Conservation (phyloP, 2,329 filamentous ascomycete genomes). For the Sclerotinia trifoliorum region DNA sequence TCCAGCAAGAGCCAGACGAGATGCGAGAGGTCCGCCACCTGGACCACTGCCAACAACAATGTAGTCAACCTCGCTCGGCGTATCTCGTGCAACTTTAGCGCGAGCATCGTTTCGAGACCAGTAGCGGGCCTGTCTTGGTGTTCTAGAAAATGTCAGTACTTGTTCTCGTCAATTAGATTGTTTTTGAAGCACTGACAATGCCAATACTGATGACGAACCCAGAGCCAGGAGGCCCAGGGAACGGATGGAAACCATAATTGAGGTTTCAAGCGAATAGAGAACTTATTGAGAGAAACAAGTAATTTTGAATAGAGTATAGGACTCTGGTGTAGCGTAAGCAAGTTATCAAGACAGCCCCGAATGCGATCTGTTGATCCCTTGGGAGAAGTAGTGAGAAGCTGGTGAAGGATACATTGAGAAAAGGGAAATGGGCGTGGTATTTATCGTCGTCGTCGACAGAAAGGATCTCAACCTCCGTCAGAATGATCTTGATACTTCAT, state of each 20-base stretch:
- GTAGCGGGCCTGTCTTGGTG: conserved; percentile 14
- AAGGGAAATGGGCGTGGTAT: background rate
- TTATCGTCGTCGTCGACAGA: background rate
- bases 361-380: background rate
- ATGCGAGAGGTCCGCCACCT: conserved; percentile 52
- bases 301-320: background rate
- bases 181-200: conserved; percentile 6
- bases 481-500: background rate
- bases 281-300: background rate
- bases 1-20: conserved; percentile 51
- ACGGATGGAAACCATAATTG: background rate
- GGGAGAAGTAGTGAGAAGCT: background rate
- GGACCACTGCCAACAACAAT: conserved; percentile 53
- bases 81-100: background rate
- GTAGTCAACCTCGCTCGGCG: conserved; percentile 44
- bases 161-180: background rate
- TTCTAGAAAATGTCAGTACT: background rate
- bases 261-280: background rate
- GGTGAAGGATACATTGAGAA: background rate
- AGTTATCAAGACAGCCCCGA: background rate
- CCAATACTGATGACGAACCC: conserved; percentile 8
- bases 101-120: conserved; percentile 16
- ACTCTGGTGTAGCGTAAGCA: background rate
- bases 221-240: conserved; percentile 9
- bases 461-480: background rate